Evolutionary conservation across 2,329 filamentous ascomycete species (phyloP), one percentile per base, ranked within the genome.

Genomic region (Penicillium concentricum): DNA sequence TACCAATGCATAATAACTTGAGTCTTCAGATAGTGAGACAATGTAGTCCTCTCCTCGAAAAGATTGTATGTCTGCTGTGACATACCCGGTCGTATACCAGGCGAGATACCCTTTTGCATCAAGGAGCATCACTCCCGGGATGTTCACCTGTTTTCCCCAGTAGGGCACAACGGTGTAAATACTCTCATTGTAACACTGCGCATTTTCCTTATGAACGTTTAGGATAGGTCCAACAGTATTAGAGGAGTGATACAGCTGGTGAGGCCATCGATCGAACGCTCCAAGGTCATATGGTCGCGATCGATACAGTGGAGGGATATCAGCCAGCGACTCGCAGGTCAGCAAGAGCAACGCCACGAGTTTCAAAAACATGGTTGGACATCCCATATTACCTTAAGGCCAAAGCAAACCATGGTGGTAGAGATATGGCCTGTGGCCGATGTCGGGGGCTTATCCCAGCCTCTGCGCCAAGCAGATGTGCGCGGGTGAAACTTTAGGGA

Each of bases 1-100:
- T 51, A 69, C 67, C 62, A 70, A 41, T 64, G 61, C 69, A 22
- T 69, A 71, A 22, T 67, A 70, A 0, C 64, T 69, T 30, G 70
- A 41, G 41, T 61, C 69, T 22, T 63, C 58, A 13, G 65, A 52
- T 6, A 62, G 49, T 8, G 49, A 42, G 8, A 51, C 69, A 12
- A 57, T 51, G 28, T 69, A 69, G 12, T 55, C 54, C 18, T 71
- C 67, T 5, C 69, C 61, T 20, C 58, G 63, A 30, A 68, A 69
- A n/a, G 68, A 64, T 39, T 70, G 65, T 7, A 67, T 63, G 12
- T 58, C 60, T 4, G 59, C 66, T 28, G 50, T 46, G 16, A 37
- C 50, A 58, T 57, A 67, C 9, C 62, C 62, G 9, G 59, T 54
- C 32, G 63, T 63, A 58, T 65, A 61, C 69, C 68, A 72, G 9